Conservation (phyloP, 768 basidiomycete genomes). For the Imleria badia region DNA sequence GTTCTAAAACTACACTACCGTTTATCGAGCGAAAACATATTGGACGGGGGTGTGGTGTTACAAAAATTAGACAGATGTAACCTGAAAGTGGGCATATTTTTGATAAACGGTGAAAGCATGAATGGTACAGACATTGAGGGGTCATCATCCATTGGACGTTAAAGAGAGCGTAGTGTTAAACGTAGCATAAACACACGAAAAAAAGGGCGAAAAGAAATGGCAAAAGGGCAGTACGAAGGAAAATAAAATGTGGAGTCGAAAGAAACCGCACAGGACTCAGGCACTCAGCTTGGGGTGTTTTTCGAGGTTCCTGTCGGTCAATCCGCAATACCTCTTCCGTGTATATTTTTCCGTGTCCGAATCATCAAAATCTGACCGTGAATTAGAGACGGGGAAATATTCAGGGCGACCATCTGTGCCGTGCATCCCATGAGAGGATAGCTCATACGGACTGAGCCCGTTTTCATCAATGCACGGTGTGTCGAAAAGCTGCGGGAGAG, state of each 20-base stretch:
- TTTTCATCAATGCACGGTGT: constrained; percentile 23
- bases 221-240: background rate
- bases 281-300: constrained; percentile 28
- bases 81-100: constrained; percentile 24
- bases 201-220: background rate
- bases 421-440: constrained; percentile 20
- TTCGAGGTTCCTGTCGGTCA: constrained; percentile 24
- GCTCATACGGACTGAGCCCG: constrained; percentile 28
- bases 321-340: constrained; percentile 23
- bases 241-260: constrained; percentile 3
- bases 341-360: constrained; percentile 27
- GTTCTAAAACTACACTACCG: constrained; percentile 32
- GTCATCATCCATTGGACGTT: constrained; percentile 22
- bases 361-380: constrained; percentile 34
- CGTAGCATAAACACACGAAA: constrained; percentile 3
- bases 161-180: constrained; percentile 17
- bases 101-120: constrained; percentile 22
- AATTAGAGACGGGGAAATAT: constrained; percentile 37
- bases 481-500: constrained; percentile 29
- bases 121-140: constrained; percentile 23
- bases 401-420: constrained; percentile 25
- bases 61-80: constrained; percentile 32
- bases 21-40: constrained; percentile 14
- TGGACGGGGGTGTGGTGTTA: constrained; percentile 25
- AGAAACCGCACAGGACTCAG: constrained; percentile 18